Percentiles rank a stretch among this genome's conserved stretches.
Conservation (phyloP, 306 rosid species). For the Gynostemma pentaphyllum region DNA sequence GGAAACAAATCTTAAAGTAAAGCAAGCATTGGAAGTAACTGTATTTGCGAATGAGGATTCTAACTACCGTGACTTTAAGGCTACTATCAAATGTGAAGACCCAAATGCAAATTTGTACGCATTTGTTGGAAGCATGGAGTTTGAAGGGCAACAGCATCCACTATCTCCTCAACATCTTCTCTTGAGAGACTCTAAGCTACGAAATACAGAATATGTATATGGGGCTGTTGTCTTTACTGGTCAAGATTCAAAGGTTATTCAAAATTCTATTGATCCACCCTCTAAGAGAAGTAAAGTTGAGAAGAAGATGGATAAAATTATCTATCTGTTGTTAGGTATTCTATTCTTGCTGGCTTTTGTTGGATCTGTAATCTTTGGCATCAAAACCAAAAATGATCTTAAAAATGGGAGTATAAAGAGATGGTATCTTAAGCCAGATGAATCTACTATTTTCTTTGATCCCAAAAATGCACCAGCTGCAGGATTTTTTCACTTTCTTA, state of each 20-base stretch:
- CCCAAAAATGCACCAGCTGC: constrained; percentile 57
- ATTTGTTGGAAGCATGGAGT: constrained; percentile 74
- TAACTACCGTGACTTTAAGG: constrained; percentile 37
- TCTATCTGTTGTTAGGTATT: constrained; percentile 64
- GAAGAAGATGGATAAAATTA: constrained; percentile 85
- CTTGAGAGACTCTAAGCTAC: constrained; percentile 87
- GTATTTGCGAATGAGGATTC: constrained; percentile 43
- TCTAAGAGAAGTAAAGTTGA: constrained; percentile 92
- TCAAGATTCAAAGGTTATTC: constrained; percentile 82
- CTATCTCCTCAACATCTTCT: constrained; percentile 88
- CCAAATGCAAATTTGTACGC: constrained; percentile 88
- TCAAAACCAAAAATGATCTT: constrained; percentile 58
- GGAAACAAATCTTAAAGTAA: constrained; percentile 85
- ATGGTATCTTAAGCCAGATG: constrained; percentile 87
- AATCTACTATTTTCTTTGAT: constrained; percentile 66
- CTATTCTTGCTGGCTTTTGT: constrained; percentile 56
- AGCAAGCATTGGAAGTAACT: constrained; percentile 75
- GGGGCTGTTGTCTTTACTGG: constrained; percentile 89
- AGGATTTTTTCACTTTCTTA: constrained; percentile 53
- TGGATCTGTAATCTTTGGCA: constrained; percentile 80
- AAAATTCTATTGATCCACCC: constrained; percentile 81
- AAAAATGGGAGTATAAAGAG: constrained; percentile 50
- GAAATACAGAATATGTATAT: constrained; percentile 71
- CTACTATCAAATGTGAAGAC: constrained; percentile 79
- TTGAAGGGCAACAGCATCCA: constrained; percentile 39